Evolutionary conservation across 768 basidiomycete genomes (phyloP), one percentile per base, ranked within the genome.

Genomic region (Termitomyces heimii): DNA sequence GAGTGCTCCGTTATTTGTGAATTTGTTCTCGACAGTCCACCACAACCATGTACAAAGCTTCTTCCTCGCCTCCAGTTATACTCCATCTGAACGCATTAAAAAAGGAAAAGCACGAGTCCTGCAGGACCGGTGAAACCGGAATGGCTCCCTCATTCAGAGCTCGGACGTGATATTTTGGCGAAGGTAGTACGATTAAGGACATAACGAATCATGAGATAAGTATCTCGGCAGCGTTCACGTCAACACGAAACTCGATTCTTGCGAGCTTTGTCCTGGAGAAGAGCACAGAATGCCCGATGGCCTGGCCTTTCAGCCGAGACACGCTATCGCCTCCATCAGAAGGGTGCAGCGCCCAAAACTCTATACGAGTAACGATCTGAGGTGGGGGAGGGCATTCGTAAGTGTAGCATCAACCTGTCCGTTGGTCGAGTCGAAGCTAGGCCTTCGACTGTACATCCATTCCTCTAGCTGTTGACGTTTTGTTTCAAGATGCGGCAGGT

Each of bases 371-470:
- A 57, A 26, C 13, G 44, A 35, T 24, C 46, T 31, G 5, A 57
- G 26, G 24, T 57, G 56, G 6, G 50, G 26, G 20, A 52, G 56
- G 37, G 59, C 55, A 4, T 4, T 47, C 24, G 26, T 35, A 31
- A 59, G 40, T n/a, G 57, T 53, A 22, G 14, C 7, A n/a, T 57
- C 53, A 12, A 22, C 50, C 4, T 34, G 49, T 26, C 28, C 53
- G 14, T 43, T 46, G 20, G 20, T 10, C 12, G 26, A 39, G 31
- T 58, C 60, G 12, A 44, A 58, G 16, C 39, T 57, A 42, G 53
- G 53, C 18, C 49, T 52, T 42, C 14, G 52, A 47, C 7, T 48
- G 53, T 14, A 46, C 31, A n/a, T 45, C 60, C 62, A 61, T 20
- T 39, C 54, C 29, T 40, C 55, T 14, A 7, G 39, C n/a, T 1